Conservation (phyloP, 2,329 filamentous ascomycete species). For the Pseudocercospora cruenta region DNA sequence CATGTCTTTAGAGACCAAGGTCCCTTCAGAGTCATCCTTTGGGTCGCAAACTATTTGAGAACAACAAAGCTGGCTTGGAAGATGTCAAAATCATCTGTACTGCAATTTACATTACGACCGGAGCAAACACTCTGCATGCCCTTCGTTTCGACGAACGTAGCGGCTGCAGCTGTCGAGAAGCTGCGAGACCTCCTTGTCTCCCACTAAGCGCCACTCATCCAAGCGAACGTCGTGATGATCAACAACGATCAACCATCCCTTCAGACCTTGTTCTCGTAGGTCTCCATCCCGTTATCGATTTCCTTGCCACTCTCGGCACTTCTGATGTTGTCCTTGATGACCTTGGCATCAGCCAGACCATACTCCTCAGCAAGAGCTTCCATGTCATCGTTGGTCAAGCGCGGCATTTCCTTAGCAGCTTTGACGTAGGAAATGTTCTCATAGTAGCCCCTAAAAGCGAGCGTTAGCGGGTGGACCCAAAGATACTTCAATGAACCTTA, state of each 20-base stretch:
- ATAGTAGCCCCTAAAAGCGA: slow-evolving; percentile 16
- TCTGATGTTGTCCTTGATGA: background rate
- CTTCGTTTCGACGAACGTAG: background rate
- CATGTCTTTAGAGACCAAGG: background rate
- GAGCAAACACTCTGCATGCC: background rate
- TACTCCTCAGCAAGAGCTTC: slow-evolving; percentile 10
- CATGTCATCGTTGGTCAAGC: slow-evolving; percentile 8
- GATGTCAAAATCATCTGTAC: no score
- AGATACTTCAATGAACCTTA: no score
- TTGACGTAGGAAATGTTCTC: slow-evolving; percentile 41
- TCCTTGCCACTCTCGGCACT: slow-evolving; percentile 7
- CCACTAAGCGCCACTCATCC: background rate
- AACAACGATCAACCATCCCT: background rate
- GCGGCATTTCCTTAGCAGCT: slow-evolving; percentile 42
- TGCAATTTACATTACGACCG: background rate
- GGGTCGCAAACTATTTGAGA: no score
- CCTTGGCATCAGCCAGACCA: slow-evolving; percentile 1
- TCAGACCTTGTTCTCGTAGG: background rate
- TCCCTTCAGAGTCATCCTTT: background rate
- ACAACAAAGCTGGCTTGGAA: no score
- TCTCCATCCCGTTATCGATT: background rate
- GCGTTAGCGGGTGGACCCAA: no score
- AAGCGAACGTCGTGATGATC: background rate
- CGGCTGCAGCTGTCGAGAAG: background rate
- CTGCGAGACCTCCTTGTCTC: background rate